Conservation (phyloP, 345 rosid genomes). For the Salix udensis region DNA sequence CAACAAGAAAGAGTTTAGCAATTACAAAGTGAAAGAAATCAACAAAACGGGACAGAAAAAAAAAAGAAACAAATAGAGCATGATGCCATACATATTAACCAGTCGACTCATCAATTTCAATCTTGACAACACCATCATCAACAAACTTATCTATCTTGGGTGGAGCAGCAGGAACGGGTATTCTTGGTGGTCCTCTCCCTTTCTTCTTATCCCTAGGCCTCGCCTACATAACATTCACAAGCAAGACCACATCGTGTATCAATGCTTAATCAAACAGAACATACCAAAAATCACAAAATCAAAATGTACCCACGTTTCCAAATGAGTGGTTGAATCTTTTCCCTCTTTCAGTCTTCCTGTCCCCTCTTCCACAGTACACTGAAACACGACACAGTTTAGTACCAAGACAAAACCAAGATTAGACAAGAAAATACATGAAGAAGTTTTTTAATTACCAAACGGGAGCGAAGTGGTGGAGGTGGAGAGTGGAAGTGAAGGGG, state of each 20-base stretch:
- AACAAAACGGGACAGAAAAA: neutral
- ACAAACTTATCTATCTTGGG: conserved; percentile 61
- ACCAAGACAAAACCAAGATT: neutral
- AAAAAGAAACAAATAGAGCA: neutral
- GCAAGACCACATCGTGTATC: neutral
- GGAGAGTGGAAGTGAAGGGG: conserved; percentile 19
- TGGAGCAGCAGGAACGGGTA: conserved; percentile 60
- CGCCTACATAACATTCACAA: conserved; percentile 38
- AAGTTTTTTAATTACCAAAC: conserved; percentile 18
- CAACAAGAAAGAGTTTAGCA: neutral
- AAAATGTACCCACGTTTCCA: conserved; percentile 64
- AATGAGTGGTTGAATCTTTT: conserved; percentile 91
- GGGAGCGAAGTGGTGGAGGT: conserved; percentile 35
- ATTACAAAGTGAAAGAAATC: neutral
- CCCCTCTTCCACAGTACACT: conserved; percentile 89
- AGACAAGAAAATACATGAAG: neutral
- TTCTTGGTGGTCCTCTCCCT: conserved; percentile 80
- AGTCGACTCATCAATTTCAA: conserved; percentile 70
- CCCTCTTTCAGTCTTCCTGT: conserved; percentile 78
- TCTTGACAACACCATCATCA: conserved; percentile 52
- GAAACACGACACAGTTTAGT: neutral
- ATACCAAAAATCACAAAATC: neutral
- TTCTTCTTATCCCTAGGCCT: conserved; percentile 89
- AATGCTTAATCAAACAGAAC: neutral
- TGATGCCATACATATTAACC: conserved; percentile 11